Conservation (phyloP, 352 stramenopile species). For the Phytopythium montanum region DNA sequence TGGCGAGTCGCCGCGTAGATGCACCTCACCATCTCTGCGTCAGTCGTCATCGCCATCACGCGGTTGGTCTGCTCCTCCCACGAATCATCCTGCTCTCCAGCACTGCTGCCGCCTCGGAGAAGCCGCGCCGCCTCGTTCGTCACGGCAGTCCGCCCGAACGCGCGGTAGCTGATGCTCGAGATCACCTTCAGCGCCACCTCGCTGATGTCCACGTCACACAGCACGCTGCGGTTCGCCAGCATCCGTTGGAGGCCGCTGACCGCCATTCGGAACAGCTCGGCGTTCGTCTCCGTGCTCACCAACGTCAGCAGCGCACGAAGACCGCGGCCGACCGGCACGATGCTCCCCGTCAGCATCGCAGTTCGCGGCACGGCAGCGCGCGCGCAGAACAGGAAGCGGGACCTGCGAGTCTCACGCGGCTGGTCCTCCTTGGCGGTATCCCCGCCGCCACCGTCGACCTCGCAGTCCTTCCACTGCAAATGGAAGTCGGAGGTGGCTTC, state of each 20-base stretch:
- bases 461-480: conserved; percentile 2
- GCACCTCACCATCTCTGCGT: conserved; percentile 19
- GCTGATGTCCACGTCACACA: conserved; percentile 83
- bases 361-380: conserved; percentile 27
- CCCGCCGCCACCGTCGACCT: not conserved
- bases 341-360: conserved; percentile 38
- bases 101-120: conserved; percentile 11
- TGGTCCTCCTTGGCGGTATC: not conserved
- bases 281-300: conserved; percentile 69
- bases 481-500: conserved; percentile 28
- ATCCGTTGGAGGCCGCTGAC: conserved; percentile 67
- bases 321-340: conserved; percentile 53
- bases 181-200: conserved; percentile 77
- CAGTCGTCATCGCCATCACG: conserved; percentile 12
- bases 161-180: conserved; percentile 77
- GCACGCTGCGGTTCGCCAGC: conserved; percentile 76
- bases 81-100: not conserved
- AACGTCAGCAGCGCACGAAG: conserved; percentile 68
- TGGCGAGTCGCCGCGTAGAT: conserved; percentile 8
- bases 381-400: conserved; percentile 67
- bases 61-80: conserved; percentile 8
- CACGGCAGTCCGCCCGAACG: conserved; percentile 77
- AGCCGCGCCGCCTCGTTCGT: conserved; percentile 44
- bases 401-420: conserved; percentile 45
- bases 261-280: conserved; percentile 69